These are phyloP conservation scores for Shiraia bambusicola DNA, from an alignment of 2,329 filamentous ascomycete genomes.

Conservation along the genomic window DNA sequence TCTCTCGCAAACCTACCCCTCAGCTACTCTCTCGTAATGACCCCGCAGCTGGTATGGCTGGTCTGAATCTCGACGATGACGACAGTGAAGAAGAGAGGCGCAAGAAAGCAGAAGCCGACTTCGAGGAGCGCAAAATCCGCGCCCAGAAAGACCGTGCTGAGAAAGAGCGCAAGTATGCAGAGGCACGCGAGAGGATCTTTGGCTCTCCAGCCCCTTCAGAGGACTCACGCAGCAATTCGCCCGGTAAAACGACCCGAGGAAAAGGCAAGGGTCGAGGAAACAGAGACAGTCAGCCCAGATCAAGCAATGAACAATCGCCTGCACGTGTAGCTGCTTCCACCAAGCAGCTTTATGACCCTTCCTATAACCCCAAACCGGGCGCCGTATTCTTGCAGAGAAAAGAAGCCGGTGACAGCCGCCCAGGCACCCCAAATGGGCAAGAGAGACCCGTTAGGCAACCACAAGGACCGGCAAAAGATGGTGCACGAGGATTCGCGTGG, in stretches of 20 bases:
- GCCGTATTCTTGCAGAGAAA: conserved; percentile 51
- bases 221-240: conserved; percentile 40
- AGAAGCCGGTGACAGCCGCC: conserved; percentile 49
- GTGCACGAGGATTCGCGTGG: conserved; percentile 73
- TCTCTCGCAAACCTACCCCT: conserved; percentile 75
- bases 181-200: conserved; percentile 84
- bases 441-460: conserved; percentile 73
- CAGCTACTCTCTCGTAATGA: conserved; percentile 61
- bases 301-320: conserved; percentile 41
- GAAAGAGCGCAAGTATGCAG: conserved; percentile 87
- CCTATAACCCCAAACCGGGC: conserved; percentile 65
- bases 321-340: conserved; percentile 34
- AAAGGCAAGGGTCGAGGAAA: conserved; percentile 42
- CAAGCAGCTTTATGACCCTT: conserved; percentile 76
- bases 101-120: conserved; percentile 64
- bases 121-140: conserved; percentile 75
- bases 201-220: conserved; percentile 55
- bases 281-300: conserved; percentile 42
- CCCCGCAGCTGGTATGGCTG: conserved; percentile 35
- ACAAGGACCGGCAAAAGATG: conserved; percentile 72
- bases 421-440: conserved; percentile 60
- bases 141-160: conserved; percentile 81
- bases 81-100: conserved; percentile 65
- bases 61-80: conserved; percentile 51
- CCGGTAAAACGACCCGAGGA: conserved; percentile 35